phyloP scores from a whole-genome alignment of 176 grass and related monocot genomes.

The Oryza coarctata region DNA sequence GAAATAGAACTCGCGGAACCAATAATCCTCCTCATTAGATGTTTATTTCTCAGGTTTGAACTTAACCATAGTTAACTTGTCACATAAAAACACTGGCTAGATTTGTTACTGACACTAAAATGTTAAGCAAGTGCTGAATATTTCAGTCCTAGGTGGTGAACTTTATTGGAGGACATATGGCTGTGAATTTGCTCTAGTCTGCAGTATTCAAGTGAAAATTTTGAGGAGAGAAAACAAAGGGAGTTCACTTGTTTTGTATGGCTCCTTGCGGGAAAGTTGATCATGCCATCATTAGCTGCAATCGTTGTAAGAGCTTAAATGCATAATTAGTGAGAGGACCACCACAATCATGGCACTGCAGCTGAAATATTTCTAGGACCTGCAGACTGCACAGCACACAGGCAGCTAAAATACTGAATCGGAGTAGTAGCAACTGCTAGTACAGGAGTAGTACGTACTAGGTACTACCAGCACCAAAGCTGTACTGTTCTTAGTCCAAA shows the following conservation, averaged over 20 bases:
- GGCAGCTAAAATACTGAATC: not conserved
- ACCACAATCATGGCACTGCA: conserved; percentile 12
- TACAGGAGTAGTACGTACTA: not conserved
- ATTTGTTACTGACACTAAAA: not conserved
- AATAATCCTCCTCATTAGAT: too few relatives aligned
- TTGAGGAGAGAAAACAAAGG: not conserved
- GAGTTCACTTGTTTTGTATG: not conserved
- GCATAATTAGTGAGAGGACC: conserved; percentile 39
- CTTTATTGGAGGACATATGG: not conserved
- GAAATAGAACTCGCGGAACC: too few relatives aligned
- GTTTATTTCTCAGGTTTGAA: not conserved
- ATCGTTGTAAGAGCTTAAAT: conserved; percentile 27
- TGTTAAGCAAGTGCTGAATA: not conserved
- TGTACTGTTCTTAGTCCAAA: not conserved
- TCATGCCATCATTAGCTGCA: conserved; percentile 33
- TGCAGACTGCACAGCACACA: not conserved
- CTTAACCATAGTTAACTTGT: not conserved
- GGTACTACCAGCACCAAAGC: not conserved
- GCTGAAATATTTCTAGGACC: not conserved
- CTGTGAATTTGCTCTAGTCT: not conserved
- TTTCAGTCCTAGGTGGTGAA: too few relatives aligned
- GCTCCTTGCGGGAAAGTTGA: conserved; percentile 41
- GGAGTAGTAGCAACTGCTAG: not conserved
- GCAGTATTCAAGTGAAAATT: not conserved
- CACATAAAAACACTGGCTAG: not conserved